phyloP scores from a whole-genome alignment of 306 rosid genomes.

The Carpinus viminea region DNA sequence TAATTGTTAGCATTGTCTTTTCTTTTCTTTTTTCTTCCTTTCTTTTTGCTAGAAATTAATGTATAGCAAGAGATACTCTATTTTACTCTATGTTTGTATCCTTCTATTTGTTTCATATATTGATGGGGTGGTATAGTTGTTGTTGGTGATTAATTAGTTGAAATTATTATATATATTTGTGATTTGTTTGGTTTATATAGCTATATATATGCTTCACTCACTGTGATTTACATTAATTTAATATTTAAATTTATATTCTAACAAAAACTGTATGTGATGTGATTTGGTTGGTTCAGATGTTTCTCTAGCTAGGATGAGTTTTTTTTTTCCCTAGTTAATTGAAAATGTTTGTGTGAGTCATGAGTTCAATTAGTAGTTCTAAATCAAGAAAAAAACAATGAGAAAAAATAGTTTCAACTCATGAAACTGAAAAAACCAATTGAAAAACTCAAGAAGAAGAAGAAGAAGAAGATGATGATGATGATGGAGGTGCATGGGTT shows the following conservation, averaged over 20 bases:
- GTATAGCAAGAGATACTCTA: slow-evolving; percentile 71
- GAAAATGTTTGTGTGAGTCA: background rate
- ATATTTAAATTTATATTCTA: too few species aligned
- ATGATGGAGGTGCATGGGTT: slow-evolving; percentile 32
- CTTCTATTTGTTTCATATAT: slow-evolving; percentile 52
- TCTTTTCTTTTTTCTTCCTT: slow-evolving; percentile 5
- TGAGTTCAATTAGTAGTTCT: background rate
- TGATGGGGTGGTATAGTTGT: slow-evolving; percentile 29
- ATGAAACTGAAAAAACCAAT: background rate
- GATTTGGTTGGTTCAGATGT: background rate
- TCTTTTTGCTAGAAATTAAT: slow-evolving; percentile 46
- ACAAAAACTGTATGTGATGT: too few species aligned
- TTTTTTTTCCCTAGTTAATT: too few species aligned
- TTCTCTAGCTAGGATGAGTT: too few species aligned
- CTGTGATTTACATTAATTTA: too few species aligned
- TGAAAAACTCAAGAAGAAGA: background rate
- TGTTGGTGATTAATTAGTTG: background rate
- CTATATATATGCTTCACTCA: background rate
- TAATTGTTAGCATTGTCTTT: slow-evolving; percentile 35
- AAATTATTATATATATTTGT: background rate
- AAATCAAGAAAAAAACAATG: background rate
- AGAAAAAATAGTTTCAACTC: background rate
- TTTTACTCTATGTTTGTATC: slow-evolving; percentile 49
- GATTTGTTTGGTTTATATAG: background rate
- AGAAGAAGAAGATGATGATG: slow-evolving; percentile 5